Evolutionary conservation across 257 asterid species (phyloP).

Genomic region (Nyctanthes arbortristis): DNA sequence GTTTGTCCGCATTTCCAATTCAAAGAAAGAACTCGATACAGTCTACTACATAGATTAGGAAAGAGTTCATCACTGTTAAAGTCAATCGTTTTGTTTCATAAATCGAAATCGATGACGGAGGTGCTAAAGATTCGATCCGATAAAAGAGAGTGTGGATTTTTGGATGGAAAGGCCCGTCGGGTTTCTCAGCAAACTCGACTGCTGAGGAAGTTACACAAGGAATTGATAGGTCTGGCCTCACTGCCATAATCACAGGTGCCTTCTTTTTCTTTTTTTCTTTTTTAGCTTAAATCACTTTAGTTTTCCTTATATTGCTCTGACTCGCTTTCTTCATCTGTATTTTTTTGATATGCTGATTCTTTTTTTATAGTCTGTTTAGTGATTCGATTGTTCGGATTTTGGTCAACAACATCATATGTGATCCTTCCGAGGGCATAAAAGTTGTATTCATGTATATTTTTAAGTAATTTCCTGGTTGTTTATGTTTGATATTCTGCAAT

Average conservation of each 20-base stretch:
- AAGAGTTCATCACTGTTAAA: not conserved
- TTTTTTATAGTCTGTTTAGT: not conserved
- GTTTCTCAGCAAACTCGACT: conserved; percentile 57
- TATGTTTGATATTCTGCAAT: not conserved
- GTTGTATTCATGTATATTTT: conserved; percentile 3
- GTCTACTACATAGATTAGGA: too few relatives aligned
- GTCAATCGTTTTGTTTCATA: not conserved
- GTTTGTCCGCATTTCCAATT: too few relatives aligned
- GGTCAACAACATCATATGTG: too few relatives aligned
- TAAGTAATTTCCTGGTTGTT: not conserved
- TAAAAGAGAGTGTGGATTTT: conserved; percentile 50
- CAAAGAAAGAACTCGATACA: too few relatives aligned
- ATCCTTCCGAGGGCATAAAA: too few relatives aligned
- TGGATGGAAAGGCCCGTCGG: conserved; percentile 55
- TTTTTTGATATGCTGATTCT: not conserved
- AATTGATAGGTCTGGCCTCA: conserved; percentile 56
- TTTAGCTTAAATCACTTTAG: conserved; percentile 8
- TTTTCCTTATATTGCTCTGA: not conserved
- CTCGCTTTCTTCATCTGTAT: not conserved
- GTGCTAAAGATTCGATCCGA: not conserved
- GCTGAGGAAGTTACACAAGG: conserved; percentile 63
- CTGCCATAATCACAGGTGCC: conserved; percentile 66
- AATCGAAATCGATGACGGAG: not conserved
- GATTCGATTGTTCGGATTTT: conserved; percentile 4
- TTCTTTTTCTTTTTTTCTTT: too few relatives aligned